phyloP scores from a whole-genome alignment of 1,139 yeast species.

The Nakaseomyces bracarensis region DNA sequence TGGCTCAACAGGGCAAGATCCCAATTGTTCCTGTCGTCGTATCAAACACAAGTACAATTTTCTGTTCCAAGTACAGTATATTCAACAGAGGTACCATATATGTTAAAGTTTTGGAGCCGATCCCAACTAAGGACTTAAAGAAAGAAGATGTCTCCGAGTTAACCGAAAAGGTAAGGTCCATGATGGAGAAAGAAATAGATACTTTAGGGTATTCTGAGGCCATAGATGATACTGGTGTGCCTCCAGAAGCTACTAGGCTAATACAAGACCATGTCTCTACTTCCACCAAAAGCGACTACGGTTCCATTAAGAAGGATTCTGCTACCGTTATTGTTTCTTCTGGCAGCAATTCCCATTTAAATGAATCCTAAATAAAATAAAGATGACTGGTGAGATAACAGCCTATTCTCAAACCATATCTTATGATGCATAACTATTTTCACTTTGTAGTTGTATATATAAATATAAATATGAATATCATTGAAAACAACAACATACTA shows the following conservation, averaged over 20 bases:
- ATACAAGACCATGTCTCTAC: constrained; percentile 8
- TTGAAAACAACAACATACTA: no score
- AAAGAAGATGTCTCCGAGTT: constrained; percentile 53
- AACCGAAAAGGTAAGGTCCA: constrained; percentile 35
- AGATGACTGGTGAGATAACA: not conserved
- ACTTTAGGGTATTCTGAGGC: constrained; percentile 39
- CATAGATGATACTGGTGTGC: constrained; percentile 25
- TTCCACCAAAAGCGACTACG: not conserved
- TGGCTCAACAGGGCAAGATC: constrained; percentile 85
- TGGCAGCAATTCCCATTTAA: constrained; percentile 3
- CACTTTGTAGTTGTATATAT: no score
- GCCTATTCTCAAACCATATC: no score
- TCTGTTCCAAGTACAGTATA: constrained; percentile 47
- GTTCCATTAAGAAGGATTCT: constrained; percentile 9
- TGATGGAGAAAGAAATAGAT: constrained; percentile 37
- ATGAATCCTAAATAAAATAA: not conserved
- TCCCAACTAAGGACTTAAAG: constrained; percentile 49
- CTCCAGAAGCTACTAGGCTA: constrained; percentile 21
- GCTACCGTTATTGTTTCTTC: constrained; percentile 9
- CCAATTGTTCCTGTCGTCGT: constrained; percentile 86
- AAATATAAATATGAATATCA: no score
- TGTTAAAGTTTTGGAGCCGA: constrained; percentile 61
- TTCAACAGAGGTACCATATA: constrained; percentile 61
- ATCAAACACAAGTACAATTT: constrained; percentile 70
- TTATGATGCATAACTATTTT: no score